Base-by-base conservation (phyloP, 2,329 filamentous ascomycete genomes). In the Scedosporium aurantiacum region DNA sequence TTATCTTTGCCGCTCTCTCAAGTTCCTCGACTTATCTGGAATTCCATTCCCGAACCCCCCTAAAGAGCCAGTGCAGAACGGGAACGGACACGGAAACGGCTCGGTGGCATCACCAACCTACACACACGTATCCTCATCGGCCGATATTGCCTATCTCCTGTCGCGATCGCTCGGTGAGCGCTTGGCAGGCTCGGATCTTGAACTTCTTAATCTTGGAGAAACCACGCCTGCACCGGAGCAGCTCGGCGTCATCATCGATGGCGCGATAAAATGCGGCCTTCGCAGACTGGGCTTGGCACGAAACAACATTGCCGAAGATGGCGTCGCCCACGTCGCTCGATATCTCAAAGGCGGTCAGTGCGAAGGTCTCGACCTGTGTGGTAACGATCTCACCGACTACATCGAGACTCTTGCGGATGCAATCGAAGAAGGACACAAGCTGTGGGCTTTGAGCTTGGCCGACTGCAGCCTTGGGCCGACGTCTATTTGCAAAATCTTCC, bases 311-410 rank as follows among this genome's bases (percentile, higher is more conserved):
- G 86, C 89, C 60, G 79, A 81, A 5, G 85, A 89, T 67, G 90
- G 89, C 0, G 74, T 97, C 59, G 79, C 84, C 60, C 87, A 96
- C 68, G 82, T 97, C 32, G 81, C 88, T 32, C 83, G 83, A 60
- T 97, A 92, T 70, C 73, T 97, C 21, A 81, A 84, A 28, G 85
- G 85, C 23, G 88, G 89, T 0, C 81, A 86, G 58, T 97, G 93
- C 67, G 89, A 95, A 71, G 93, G 91, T 5, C 79, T 99, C 4
- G 94, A 97, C 71, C 75, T 97, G 12, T 91, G 91, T 47, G 90
- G 91, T 25, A 97, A 97, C 67, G 84, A 94, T 65, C 71, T 87
- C 18, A 73, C 77, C 54, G 78, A 83, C 37, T 78, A 82, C 50
- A 75, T 86, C 37, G 80, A 79, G 16, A 72, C 73, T 1, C 72